phyloP scores from a whole-genome alignment of 306 rosid genomes.

The Trifolium fragiferum region DNA sequence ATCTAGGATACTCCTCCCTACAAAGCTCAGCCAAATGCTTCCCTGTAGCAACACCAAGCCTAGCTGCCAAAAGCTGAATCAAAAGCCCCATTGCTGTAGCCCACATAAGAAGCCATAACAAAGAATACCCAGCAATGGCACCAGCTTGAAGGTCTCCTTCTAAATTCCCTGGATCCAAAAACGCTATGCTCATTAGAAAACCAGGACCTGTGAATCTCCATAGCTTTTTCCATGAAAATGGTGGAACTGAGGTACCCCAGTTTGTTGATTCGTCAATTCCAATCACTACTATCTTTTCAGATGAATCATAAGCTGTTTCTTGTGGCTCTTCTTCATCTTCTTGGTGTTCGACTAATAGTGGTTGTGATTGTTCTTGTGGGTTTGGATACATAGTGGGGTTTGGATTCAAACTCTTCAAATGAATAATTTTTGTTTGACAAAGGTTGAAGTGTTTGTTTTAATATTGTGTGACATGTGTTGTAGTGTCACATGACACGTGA shows the following conservation, averaged over 20 bases:
- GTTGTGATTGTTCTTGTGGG: slow-evolving; percentile 44
- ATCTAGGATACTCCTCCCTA: slow-evolving; percentile 85
- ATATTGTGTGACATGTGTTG: background rate
- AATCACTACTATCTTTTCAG: slow-evolving; percentile 68
- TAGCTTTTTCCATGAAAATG: slow-evolving; percentile 94
- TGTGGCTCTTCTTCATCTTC: slow-evolving; percentile 39
- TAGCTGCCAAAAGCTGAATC: slow-evolving; percentile 84
- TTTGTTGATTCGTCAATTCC: slow-evolving; percentile 57
- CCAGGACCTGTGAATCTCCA: slow-evolving; percentile 98
- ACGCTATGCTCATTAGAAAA: slow-evolving; percentile 91
- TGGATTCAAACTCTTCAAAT: background rate
- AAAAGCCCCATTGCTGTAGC: slow-evolving; percentile 92
- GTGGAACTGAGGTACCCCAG: slow-evolving; percentile 47
- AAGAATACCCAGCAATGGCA: slow-evolving; percentile 90
- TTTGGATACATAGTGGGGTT: slow-evolving; percentile 29
- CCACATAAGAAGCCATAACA: slow-evolving; percentile 91
- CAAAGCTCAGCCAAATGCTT: slow-evolving; percentile 91
- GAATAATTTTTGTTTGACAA: background rate
- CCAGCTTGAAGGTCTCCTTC: slow-evolving; percentile 98
- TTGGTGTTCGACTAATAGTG: slow-evolving; percentile 42
- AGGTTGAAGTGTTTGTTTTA: background rate
- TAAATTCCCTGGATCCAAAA: slow-evolving; percentile 90
- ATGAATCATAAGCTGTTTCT: slow-evolving; percentile 71
- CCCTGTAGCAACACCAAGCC: slow-evolving; percentile 97
- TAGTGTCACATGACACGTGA: background rate